Evolutionary conservation across 805 yeast genomes (phyloP), one percentile per base, ranked within the genome.

Genomic region (Candida rishiriensis): DNA sequence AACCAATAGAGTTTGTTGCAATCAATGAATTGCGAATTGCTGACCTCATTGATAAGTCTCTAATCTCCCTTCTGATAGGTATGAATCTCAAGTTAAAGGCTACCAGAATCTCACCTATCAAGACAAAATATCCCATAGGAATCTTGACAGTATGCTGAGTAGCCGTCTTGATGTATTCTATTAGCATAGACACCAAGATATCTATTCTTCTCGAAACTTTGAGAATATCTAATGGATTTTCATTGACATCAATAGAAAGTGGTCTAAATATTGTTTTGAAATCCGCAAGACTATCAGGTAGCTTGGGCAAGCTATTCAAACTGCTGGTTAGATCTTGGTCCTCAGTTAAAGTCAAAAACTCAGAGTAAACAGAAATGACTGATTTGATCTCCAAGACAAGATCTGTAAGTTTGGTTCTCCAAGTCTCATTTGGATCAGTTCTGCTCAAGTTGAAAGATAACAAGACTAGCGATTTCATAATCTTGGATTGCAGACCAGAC

Each of bases 81-180:
- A 81, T 63, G 48, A 77, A 79, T 42, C 71, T 76, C 12, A 74
- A 63, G 50, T 81, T 79, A 46, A 87, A 61, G 14, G 81, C 71
- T 46, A 78, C 62, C 13, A 83, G 55, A 11, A 81, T 64, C 53
- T 84, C 88, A 17, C 72, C 66, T 39, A 82, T 47, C 9, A 69
- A 58, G 5, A 83, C 56, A 3, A 84, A 57, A 37, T 65, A 54
- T 1, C 91, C 90, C 12, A 87, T 50, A 3, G 95, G 93, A 8
- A 85, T 42, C 33, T 58, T 54, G 11, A 63, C 71, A 11, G 80
- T 68, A 52, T 69, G 72, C 34, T 75, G 78, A 1, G 88, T 79
- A 21, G 78, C 74, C 8, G 78, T 66, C 3, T 72, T 63, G 30
- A 79, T 57, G 45, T 74, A 76, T 2, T 75, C 63, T 45, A 59